A percentile compares a stretch with the other conserved stretches of the same genome.
These are phyloP conservation scores for Cystobasidium onofrii DNA, from an alignment of 768 basidiomycete genomes.

Conservation along the genomic window DNA sequence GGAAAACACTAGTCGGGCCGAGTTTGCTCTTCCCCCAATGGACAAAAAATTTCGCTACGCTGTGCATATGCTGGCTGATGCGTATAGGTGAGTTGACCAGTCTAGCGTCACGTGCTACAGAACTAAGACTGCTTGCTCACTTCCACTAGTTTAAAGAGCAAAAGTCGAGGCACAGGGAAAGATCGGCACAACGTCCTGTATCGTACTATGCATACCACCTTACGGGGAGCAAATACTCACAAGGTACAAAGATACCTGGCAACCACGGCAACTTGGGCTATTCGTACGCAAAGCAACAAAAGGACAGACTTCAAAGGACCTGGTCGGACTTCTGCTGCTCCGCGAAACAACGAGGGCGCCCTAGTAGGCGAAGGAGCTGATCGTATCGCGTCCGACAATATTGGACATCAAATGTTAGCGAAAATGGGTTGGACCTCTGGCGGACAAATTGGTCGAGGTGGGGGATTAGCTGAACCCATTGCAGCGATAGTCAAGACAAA, in stretches of 20 bases:
- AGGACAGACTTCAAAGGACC: background rate
- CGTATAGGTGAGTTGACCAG: constrained; percentile 15
- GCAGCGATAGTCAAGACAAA: constrained; percentile 15
- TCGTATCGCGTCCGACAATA: constrained; percentile 7
- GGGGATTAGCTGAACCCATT: constrained; percentile 20
- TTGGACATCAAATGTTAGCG: constrained; percentile 21
- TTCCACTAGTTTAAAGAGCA: constrained; percentile 17
- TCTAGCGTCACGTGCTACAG: background rate
- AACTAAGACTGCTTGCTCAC: background rate
- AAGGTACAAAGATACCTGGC: constrained; percentile 25
- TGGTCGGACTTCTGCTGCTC: background rate
- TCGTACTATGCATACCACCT: background rate
- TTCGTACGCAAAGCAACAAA: background rate
- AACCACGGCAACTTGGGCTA: constrained; percentile 11
- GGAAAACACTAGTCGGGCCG: background rate
- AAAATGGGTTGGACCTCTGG: constrained; percentile 23
- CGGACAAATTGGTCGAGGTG: constrained; percentile 15
- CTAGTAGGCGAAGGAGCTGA: constrained; percentile 26
- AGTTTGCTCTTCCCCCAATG: constrained; percentile 23
- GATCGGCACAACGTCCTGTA: constrained; percentile 22
- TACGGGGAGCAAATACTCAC: background rate
- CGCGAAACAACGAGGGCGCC: constrained; percentile 21
- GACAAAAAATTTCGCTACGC: constrained; percentile 29
- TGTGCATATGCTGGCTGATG: constrained; percentile 17
- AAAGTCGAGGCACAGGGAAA: constrained; percentile 3